phyloP scores from a whole-genome alignment of 192 early-diverging fungal genomes.

The Rhizophagus prolifer region DNA sequence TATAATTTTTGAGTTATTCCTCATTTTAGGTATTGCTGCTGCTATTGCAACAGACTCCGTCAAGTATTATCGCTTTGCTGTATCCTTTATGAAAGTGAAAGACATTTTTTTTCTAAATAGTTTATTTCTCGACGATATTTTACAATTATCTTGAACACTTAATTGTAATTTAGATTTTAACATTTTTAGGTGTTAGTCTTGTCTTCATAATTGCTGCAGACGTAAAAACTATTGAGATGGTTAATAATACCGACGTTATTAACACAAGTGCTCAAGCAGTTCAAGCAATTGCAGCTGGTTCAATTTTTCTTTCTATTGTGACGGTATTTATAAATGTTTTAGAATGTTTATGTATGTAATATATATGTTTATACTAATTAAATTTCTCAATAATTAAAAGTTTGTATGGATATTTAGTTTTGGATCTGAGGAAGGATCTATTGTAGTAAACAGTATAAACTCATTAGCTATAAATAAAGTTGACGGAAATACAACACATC shows the following conservation, averaged over 20 bases:
- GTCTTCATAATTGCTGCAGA: conserved; percentile 10
- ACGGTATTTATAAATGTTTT: conserved; percentile 30
- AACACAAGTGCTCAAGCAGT: neutral
- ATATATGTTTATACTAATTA: conserved; percentile 11
- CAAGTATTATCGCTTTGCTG: conserved; percentile 38
- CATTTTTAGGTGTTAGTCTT: conserved; percentile 32
- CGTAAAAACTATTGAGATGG: no score
- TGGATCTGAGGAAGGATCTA: conserved; percentile 11
- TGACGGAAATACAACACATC: conserved; percentile 21
- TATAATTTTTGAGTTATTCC: conserved; percentile 44
- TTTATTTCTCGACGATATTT: neutral
- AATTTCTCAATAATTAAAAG: neutral
- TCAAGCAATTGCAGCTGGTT: conserved; percentile 36
- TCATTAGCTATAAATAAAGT: neutral
- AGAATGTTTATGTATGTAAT: neutral
- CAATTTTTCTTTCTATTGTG: conserved; percentile 41
- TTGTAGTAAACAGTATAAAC: conserved; percentile 4
- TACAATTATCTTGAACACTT: conserved; percentile 16
- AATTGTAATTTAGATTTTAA: conserved; percentile 33
- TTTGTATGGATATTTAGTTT: conserved; percentile 16
- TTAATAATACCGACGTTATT: neutral
- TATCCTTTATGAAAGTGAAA: conserved; percentile 28
- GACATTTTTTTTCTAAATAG: neutral
- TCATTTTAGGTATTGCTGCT: conserved; percentile 35
- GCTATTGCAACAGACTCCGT: conserved; percentile 35